Evolutionary conservation across 2,329 filamentous ascomycete species (phyloP), one percentile per base, ranked within the genome.

Genomic region (Xylaria sp.): DNA sequence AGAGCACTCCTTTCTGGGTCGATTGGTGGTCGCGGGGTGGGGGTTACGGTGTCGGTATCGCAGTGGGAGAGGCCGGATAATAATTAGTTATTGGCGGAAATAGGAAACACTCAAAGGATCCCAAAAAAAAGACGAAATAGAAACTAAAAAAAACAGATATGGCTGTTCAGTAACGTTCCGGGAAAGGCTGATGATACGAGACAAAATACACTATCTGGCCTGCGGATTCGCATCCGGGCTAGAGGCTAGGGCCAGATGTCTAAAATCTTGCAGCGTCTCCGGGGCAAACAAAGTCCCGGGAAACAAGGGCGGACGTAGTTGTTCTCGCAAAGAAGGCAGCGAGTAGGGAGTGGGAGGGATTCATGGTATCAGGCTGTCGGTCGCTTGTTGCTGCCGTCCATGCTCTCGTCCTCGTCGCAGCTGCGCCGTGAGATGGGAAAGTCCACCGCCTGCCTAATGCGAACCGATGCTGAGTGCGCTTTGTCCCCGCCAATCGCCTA

Each of bases 381-480:
- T 60, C n/a, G 33, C 31, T 5, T 19, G 59, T 58, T 49, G 44
- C 52, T 58, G 49, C 21, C 33, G 51, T 37, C 38, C 31, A 19
- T 31, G 43, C 25, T 27, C 43, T 53, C 48, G 33, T 47, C 46
- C 58, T 62, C 49, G 59, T 59, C 54, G 62, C 47, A 27, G n/a
- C 37, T 49, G 61, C 37, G 37, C 52, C 19, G 62, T 48, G 49
- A n/a, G 46, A 53, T 52, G 38, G 38, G 62, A 59, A 66, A 40
- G 11, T 58, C 61, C 46, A 68, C 67, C 67, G 67, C 67, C 65
- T 68, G 13, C 67, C 60, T 23, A 10, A 44, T 55, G 27, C 4
- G 54, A 54, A 11, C 19, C 38, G 7, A 15, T 31, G 35, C 29
- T 29, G n/a, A n/a, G n/a, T n/a, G 29, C 15, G 37, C 48, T 25